Evolutionary conservation across 2,329 filamentous ascomycete species (phyloP), one percentile per base, ranked within the genome.

Genomic region (Exophiala lecanii-corni): DNA sequence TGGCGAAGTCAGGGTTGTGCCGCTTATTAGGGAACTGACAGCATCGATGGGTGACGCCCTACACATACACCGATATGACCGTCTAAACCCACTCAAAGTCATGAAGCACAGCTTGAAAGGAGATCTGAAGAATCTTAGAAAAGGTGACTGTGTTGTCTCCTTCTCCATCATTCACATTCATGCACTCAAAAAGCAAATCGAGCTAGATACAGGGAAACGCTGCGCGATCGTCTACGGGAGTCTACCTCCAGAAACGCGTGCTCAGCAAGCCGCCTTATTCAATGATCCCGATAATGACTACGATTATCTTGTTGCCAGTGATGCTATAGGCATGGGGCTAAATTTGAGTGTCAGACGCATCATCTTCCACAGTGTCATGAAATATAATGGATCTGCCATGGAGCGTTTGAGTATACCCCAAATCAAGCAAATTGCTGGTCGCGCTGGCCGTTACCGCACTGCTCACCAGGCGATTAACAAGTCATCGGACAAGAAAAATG

Each of bases 211-310:
- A 0, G 84, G 85, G 1, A 80, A 78, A 47, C 82, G 88, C 39
- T 94, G 89, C 54, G 92, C 92, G 34, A 86, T 96, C 42, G 86
- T 98, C 2, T 98, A 98, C 62, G 92, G 92, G 28, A 82, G 83
- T 38, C 66, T 98, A 32, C 92, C 92, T 0, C 91, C 92, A 1
- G 92, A 98, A 62, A 95, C 91, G 30, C 79, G 92, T 49, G 88
- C 89, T 2, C 82, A 91, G 59, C 92, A 98, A 67, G 92, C 92
- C 1, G 80, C 81, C 12, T 72, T 97, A 0, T 98, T 98, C 73
- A 98, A 98, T 59, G 86, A 97, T 51, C 89, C 89, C 0, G 67
- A 94, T 60, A 98, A 94, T 61, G 89, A 96, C 47, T 98, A 96
- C 60, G 92, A 98, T 61, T 94, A 82, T 55, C 72, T 98, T 4